These are phyloP conservation scores for Saturnispora galanensis DNA, from an alignment of 805 yeast genomes.

Conservation along the genomic window DNA sequence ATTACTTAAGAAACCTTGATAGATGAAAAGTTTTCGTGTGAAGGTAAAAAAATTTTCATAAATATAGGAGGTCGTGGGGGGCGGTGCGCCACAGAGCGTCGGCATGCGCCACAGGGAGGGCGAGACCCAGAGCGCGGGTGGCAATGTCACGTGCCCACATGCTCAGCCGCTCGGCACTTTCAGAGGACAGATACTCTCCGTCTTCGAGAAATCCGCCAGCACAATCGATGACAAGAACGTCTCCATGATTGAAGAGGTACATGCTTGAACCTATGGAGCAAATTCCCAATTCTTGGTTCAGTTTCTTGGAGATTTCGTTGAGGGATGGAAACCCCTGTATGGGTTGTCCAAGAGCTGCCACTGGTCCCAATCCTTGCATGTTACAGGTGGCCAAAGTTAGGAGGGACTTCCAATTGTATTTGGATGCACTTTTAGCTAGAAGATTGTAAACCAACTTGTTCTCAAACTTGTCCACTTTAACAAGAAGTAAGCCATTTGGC, in stretches of 20 bases:
- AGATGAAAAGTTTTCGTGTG: not conserved
- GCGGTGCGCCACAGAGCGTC: too few relatives aligned
- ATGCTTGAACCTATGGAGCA: not conserved
- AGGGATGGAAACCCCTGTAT: not conserved
- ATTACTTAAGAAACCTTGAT: conserved; percentile 18
- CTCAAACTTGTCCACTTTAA: conserved; percentile 17
- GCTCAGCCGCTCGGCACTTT: too few relatives aligned
- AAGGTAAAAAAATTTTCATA: not conserved
- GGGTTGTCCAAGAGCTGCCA: too few relatives aligned
- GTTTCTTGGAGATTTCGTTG: not conserved
- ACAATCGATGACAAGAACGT: not conserved
- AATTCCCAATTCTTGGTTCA: not conserved
- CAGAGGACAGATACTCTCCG: not conserved
- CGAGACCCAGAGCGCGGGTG: too few relatives aligned
- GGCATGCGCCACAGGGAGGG: too few relatives aligned
- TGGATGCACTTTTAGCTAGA: conserved; percentile 9
- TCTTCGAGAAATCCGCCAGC: conserved; percentile 4
- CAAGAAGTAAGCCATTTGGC: conserved; percentile 7
- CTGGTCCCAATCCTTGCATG: too few relatives aligned
- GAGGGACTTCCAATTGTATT: not conserved
- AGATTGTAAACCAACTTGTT: conserved; percentile 20
- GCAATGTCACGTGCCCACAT: too few relatives aligned
- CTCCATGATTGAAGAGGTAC: not conserved
- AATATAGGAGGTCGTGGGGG: too few relatives aligned
- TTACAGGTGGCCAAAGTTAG: not conserved